Evolutionary conservation across 176 grass and related monocot genomes (phyloP).

Genomic region (Rhynchospora pubera): DNA sequence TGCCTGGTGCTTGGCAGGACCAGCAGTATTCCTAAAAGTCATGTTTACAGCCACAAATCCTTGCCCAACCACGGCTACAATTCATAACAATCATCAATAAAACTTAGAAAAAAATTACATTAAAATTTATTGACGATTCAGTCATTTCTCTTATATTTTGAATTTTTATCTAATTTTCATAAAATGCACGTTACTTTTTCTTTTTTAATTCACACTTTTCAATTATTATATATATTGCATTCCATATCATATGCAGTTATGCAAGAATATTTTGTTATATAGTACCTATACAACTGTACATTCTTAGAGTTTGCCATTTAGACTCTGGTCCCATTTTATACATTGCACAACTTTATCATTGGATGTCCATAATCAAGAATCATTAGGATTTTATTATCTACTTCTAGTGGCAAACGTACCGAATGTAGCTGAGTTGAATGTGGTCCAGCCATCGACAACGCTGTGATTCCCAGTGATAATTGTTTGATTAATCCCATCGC

Average conservation of each 20-base stretch:
- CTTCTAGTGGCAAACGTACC: slow-evolving; percentile 31
- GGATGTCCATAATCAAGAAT: neutral
- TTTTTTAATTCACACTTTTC: neutral
- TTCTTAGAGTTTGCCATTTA: neutral
- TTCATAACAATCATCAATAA: neutral
- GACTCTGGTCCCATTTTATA: slow-evolving; percentile 7
- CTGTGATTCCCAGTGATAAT: slow-evolving; percentile 73
- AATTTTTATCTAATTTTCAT: neutral
- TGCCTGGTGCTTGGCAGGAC: slow-evolving; percentile 69
- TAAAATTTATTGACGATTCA: too few species aligned
- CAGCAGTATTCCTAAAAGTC: slow-evolving; percentile 81
- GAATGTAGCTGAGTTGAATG: slow-evolving; percentile 89
- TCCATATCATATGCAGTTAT: neutral
- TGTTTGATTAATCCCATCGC: slow-evolving; percentile 76
- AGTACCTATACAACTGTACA: slow-evolving; percentile 7
- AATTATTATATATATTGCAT: neutral
- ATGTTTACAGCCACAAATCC: slow-evolving; percentile 90
- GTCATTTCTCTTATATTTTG: neutral
- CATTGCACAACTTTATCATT: neutral
- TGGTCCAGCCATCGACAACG: slow-evolving; percentile 77
- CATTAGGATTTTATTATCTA: neutral
- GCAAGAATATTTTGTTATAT: neutral
- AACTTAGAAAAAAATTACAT: too few species aligned
- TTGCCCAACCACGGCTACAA: slow-evolving; percentile 69
- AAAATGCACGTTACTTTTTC: neutral